Percentiles rank a stretch among this genome's conserved stretches.
These are phyloP conservation scores for Paraurostyla sp. DNA, from an alignment of 73 alveolate genomes.

Conservation along the genomic window DNA sequence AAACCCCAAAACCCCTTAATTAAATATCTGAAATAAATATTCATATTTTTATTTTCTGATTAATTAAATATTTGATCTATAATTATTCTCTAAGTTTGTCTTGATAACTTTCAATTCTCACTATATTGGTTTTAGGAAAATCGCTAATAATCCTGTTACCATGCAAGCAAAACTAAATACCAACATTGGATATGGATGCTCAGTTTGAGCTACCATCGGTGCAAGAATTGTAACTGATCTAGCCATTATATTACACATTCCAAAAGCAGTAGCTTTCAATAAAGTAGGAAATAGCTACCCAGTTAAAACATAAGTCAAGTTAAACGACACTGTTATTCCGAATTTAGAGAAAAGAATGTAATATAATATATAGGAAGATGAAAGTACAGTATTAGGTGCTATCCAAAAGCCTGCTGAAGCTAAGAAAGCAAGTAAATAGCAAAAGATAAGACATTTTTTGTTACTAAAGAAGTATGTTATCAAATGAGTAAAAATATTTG, in stretches of 20 bases:
- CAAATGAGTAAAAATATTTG: not conserved
- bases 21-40: too few species aligned
- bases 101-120: too few species aligned
- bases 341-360: slow-evolving; percentile 12
- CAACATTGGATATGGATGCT: slow-evolving; percentile 7
- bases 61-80: too few species aligned
- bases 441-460: not conserved
- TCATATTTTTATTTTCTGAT: too few species aligned
- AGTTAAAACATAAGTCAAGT: slow-evolving; percentile 5
- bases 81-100: too few species aligned
- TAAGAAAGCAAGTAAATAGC: not conserved
- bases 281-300: slow-evolving; percentile 7
- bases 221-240: not conserved
- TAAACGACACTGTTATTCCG: slow-evolving; percentile 14
- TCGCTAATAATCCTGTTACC: not conserved
- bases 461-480: not conserved
- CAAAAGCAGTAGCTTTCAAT: slow-evolving; percentile 27
- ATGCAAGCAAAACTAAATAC: slow-evolving; percentile 1
- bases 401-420: slow-evolving; percentile 12
- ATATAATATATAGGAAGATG: not conserved
- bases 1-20: too few species aligned
- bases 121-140: not conserved
- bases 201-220: slow-evolving; percentile 15
- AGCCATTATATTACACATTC: slow-evolving; percentile 14
- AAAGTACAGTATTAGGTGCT: not conserved